These are phyloP conservation scores for Acacia confusa DNA, from an alignment of 306 rosid species.

Conservation along the genomic window DNA sequence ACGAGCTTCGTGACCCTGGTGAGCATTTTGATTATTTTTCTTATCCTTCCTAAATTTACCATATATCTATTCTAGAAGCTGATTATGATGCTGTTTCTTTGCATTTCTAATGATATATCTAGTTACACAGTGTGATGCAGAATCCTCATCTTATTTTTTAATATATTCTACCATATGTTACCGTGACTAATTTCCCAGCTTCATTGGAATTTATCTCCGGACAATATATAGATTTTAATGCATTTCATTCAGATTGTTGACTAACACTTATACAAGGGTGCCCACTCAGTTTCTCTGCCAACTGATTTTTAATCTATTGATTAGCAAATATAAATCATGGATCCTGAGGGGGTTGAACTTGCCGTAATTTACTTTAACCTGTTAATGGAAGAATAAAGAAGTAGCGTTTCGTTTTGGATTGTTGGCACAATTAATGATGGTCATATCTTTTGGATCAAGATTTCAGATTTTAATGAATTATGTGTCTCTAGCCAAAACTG, in stretches of 20 bases:
- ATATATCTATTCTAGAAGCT: not conserved
- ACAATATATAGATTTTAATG: not conserved
- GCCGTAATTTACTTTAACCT: not conserved
- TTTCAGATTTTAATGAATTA: not conserved
- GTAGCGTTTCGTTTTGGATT: not conserved
- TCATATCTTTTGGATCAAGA: not conserved
- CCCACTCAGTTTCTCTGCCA: not conserved
- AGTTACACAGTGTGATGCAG: not conserved
- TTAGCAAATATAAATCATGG: not conserved
- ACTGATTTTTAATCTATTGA: not conserved
- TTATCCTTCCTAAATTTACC: not conserved
- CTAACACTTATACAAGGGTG: not conserved
- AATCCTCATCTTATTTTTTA: not conserved
- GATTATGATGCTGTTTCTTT: not conserved
- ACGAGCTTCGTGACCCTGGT: conserved; percentile 95
- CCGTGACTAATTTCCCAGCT: not conserved
- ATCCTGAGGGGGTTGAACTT: conserved; percentile 15
- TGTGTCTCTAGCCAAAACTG: not conserved
- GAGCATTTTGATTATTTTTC: conserved; percentile 36
- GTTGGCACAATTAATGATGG: not conserved
- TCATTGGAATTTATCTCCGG: conserved; percentile 12
- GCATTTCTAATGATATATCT: conserved; percentile 10
- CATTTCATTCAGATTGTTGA: conserved; percentile 7
- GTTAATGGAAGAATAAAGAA: conserved; percentile 10
- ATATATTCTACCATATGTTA: not conserved